Percentiles rank a stretch among this genome's conserved stretches.
Conservation (phyloP, 1,284 basidiomycete genomes). For the Leccinum fuscescens region DNA sequence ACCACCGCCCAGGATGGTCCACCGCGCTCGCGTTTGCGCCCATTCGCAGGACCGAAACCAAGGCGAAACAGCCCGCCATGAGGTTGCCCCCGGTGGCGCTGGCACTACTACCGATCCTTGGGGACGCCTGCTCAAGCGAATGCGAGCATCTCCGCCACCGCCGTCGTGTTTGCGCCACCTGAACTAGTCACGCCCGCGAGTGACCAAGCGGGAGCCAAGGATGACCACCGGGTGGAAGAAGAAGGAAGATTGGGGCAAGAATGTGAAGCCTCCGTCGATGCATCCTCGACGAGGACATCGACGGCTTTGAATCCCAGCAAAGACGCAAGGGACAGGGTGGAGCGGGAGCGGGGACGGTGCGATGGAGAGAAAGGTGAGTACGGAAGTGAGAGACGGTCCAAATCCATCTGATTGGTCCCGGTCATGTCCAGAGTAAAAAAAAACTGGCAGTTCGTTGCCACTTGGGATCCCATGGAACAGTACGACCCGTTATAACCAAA, state of each 20-base stretch:
- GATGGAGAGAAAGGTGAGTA: slow-evolving; percentile 63
- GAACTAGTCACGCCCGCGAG: slow-evolving; percentile 43
- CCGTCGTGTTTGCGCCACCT: slow-evolving; percentile 71
- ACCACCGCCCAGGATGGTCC: slow-evolving; percentile 64
- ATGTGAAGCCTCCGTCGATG: slow-evolving; percentile 87
- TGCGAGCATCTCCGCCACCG: slow-evolving; percentile 58
- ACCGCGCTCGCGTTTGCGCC: slow-evolving; percentile 84
- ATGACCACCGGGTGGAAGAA: slow-evolving; percentile 25
- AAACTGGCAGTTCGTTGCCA: slow-evolving; percentile 40
- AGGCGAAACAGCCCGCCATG: slow-evolving; percentile 47
- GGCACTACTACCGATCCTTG: slow-evolving; percentile 20
- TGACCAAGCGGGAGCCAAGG: slow-evolving; percentile 27
- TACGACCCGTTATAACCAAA: slow-evolving; percentile 83
- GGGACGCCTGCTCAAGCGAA: slow-evolving; percentile 13
- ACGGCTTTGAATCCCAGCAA: slow-evolving; percentile 67
- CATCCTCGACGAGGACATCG: slow-evolving; percentile 80
- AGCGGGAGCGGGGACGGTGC: slow-evolving; percentile 34
- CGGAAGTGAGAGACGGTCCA: slow-evolving; percentile 1
- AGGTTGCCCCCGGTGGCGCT: slow-evolving; percentile 61
- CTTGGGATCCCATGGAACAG: slow-evolving; percentile 75
- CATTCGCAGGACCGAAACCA: slow-evolving; percentile 57
- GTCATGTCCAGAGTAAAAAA: slow-evolving; percentile 55
- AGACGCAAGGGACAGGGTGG: slow-evolving; percentile 41
- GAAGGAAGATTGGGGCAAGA: slow-evolving; percentile 73
- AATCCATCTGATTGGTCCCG: neutral